Evolutionary conservation across 2,329 filamentous ascomycete genomes (phyloP), one percentile per base, ranked within the genome.

Genomic region (Amphichorda felina): DNA sequence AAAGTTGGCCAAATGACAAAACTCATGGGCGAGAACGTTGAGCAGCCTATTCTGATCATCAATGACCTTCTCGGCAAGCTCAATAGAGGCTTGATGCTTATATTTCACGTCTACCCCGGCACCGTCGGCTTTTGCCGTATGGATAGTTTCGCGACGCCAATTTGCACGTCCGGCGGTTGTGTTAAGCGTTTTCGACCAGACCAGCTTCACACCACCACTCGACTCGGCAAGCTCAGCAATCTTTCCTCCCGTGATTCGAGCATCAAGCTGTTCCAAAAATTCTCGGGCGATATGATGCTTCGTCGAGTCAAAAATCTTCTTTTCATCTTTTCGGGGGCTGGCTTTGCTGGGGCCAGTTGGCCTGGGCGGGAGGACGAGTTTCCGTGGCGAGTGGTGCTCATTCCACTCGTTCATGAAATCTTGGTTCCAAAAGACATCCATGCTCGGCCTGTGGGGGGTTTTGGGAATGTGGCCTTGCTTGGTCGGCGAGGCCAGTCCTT

Each of bases 1-100:
- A 56, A 89, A 95, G 48, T 87, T 94, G 30, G 85, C 80, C 2
- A 96, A 63, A 51, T 98, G 91, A 55, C 91, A 96, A 62, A 91
- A 96, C 49, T 98, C 91, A 54, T 98, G 91, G 0, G 89, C 86
- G n/a, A 96, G 61, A 0, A 91, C 87, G 55, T 95, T 95, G 43
- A 91, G 69, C 2, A 96, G 70, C 3, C 85, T 75, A 39, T 81
- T 59, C 45, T 83, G 75, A 48, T 80, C 72, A 51, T 86, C 77
- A 41, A 96, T 87, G 32, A 95, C 79, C 54, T 93, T 94, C 37
- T 84, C 77, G 0, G 88, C 85, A 3, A 96, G 73, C 53, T 96
- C 88, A 49, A 96, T 94, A 13, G 68, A 75, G 8, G 85, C 86
- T 53, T 89, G 76, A 45, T 72, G 68, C 14, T 60, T 59, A 45